Conservation (phyloP, 345 rosid genomes). For the Passiflora organensis region DNA sequence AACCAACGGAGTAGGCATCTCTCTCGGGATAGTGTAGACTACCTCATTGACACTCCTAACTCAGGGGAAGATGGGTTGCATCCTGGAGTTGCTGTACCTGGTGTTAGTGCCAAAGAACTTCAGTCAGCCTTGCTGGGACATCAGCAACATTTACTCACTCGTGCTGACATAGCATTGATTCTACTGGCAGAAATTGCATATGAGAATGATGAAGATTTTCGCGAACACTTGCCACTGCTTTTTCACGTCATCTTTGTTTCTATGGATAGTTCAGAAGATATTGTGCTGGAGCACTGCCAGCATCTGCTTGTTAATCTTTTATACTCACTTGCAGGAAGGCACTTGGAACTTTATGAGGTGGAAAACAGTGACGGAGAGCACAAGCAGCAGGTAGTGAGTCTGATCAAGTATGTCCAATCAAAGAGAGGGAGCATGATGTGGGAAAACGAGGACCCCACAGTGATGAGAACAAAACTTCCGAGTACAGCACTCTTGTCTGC, state of each 20-base stretch:
- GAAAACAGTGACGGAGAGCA: conserved; percentile 95
- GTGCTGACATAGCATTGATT: conserved; percentile 97
- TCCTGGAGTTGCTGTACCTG: conserved; percentile 64
- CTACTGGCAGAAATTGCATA: conserved; percentile 96
- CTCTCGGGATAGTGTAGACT: conserved; percentile 96
- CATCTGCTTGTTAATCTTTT: conserved; percentile 92
- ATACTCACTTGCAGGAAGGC: conserved; percentile 97
- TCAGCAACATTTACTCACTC: conserved; percentile 95
- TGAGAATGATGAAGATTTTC: conserved; percentile 97
- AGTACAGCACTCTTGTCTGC: conserved; percentile 95
- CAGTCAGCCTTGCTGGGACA: conserved; percentile 98
- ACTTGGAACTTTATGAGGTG: conserved; percentile 94
- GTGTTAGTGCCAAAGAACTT: conserved; percentile 91
- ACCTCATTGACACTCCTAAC: conserved; percentile 88
- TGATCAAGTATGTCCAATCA: conserved; percentile 96
- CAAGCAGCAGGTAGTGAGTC: conserved; percentile 92
- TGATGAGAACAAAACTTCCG: conserved; percentile 81
- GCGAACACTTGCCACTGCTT: conserved; percentile 93
- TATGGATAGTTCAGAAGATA: conserved; percentile 99
- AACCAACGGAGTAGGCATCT: conserved; percentile 90
- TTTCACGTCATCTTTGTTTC: conserved; percentile 99
- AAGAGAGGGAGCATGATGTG: conserved; percentile 99
- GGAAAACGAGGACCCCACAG: conserved; percentile 97
- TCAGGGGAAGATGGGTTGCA: conserved; percentile 86
- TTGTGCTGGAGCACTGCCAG: conserved; percentile 98